phyloP scores from a whole-genome alignment of 805 yeast genomes.

The Cyberlindnera galapagoensis region DNA sequence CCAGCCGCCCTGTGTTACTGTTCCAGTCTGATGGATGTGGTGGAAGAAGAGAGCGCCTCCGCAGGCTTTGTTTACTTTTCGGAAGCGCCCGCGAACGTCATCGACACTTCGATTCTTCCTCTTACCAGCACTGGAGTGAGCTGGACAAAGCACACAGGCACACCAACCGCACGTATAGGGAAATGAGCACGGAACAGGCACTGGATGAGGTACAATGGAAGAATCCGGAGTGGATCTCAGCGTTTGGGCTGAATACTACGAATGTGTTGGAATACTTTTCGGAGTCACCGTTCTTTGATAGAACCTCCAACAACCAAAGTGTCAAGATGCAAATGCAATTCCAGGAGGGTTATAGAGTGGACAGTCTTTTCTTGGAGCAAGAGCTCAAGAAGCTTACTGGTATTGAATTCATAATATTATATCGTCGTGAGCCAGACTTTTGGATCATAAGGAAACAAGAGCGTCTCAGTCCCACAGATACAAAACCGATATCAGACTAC shows the following conservation, averaged over 20 bases:
- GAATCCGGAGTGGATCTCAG: conserved; percentile 95
- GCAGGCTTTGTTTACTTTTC: conserved; percentile 9
- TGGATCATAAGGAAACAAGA: conserved; percentile 88
- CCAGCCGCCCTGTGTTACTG: no score
- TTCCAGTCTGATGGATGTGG: conserved; percentile 6
- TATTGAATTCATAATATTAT: conserved; percentile 70
- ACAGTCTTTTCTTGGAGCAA: conserved; percentile 34
- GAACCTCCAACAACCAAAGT: conserved; percentile 91
- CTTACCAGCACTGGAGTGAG: no score
- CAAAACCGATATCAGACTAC: conserved; percentile 61
- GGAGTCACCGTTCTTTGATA: conserved; percentile 90
- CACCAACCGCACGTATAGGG: neutral
- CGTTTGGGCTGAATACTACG: conserved; percentile 77
- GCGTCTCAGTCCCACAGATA: conserved; percentile 46
- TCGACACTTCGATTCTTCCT: no score
- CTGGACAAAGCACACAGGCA: neutral
- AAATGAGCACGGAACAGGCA: conserved; percentile 25
- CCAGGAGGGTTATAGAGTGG: conserved; percentile 39
- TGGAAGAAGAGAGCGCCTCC: no score
- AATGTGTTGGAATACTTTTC: conserved; percentile 92
- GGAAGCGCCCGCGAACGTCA: conserved; percentile 2
- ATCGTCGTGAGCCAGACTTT: conserved; percentile 80
- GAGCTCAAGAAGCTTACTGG: conserved; percentile 79
- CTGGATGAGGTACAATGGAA: conserved; percentile 95
- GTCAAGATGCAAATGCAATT: conserved; percentile 93